Evolutionary conservation across 2,329 filamentous ascomycete species (phyloP).

Genomic region (Colletotrichum simmondsii): DNA sequence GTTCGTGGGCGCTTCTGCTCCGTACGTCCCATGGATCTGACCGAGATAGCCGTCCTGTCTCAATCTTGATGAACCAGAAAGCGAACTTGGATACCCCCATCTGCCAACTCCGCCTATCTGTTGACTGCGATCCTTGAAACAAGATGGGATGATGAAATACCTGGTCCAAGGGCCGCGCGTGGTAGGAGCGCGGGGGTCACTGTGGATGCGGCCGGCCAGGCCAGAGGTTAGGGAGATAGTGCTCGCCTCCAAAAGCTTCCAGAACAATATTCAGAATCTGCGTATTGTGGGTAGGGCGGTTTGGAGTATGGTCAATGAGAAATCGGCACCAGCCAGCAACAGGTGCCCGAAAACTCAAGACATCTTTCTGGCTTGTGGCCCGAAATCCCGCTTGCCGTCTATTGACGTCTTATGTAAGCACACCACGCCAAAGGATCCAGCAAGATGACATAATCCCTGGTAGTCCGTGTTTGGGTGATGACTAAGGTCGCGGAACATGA

Average conservation of each 20-base stretch:
- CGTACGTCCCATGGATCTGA: background rate
- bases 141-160: slow-evolving; percentile 17
- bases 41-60: slow-evolving; percentile 5
- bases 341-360: background rate
- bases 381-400: background rate
- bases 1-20: background rate
- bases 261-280: background rate
- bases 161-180: background rate
- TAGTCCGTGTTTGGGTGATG: fast-evolving
- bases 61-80: background rate
- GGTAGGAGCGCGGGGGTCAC: slow-evolving; percentile 7
- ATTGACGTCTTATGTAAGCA: background rate
- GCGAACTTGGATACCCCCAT: background rate
- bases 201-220: background rate
- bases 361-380: background rate
- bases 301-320: background rate
- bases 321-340: background rate
- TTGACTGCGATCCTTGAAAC: slow-evolving; percentile 24
- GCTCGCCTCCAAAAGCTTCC: slow-evolving; percentile 9
- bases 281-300: background rate
- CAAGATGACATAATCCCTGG: background rate
- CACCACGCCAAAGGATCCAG: background rate
- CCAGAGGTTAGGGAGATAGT: slow-evolving; percentile 12
- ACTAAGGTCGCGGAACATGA: background rate
- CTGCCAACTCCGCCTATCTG: background rate